Base-by-base conservation (phyloP, 768 basidiomycete species). In the Rhodocollybia butyracea region DNA sequence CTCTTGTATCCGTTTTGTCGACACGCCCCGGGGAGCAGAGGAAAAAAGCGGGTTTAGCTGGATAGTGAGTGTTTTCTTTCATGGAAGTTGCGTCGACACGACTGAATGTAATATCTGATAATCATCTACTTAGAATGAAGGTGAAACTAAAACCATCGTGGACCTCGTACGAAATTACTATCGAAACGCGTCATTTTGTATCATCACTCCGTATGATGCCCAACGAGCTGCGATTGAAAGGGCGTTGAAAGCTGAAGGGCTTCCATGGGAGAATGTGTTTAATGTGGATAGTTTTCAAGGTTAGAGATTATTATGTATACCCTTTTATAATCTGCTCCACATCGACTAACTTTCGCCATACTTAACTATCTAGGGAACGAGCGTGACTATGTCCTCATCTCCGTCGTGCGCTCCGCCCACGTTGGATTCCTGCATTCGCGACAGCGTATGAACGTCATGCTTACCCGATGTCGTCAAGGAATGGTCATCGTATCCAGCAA, bases 271-370 rank as follows among this genome's bases (percentile, higher is more conserved):
- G 36, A 31, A 32, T 24, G 78, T 81, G 0, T 82, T 73, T 68
- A 82, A 80, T 56, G 73, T 83, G 12, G 81, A 83, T 60, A 79
- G 77, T 57, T 83, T 81, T 60, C 81, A 80, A 71, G 81, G 80
- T 78, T 21, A 7, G 64, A 41, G 2, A 10, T 15, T 42, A 13
- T 13, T 31, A 5, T 19, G 24, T 7, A 21, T 13, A 13, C 55
- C 22, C 3, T 41, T 53, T 29, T 21, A 24, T 1, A 13, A 29
- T 47, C 34, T 24, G 22, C 2, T 24, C 5, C 24, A 5, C 13
- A 11, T 43, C 40, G 1, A 12, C 27, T 30, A 29, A 46, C 12
- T 1, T 47, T 46, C 7, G 2, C 19, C 4, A 34, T 15, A 8
- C 21, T 34, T 6, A 17, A 13, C 13, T 4, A 50, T 39, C 3